These are phyloP conservation scores for Pseudogymnoascus sp. DNA, from an alignment of 2,329 filamentous ascomycete genomes.

Conservation along the genomic window DNA sequence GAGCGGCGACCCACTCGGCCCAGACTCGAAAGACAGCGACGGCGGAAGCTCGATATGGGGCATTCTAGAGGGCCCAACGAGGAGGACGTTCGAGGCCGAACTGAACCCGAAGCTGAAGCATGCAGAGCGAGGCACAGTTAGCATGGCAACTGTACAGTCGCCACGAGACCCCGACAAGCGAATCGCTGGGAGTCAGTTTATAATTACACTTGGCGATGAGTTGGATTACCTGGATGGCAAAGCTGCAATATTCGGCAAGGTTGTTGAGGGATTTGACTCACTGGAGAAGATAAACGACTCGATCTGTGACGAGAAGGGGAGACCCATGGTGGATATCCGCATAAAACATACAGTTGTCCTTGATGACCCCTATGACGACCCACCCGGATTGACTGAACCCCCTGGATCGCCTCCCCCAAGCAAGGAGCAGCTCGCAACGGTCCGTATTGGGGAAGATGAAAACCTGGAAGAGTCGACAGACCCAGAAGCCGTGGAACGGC, in stretches of 20 bases:
- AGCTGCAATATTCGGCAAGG: conserved; percentile 89
- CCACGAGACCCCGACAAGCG: conserved; percentile 71
- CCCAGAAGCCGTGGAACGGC: conserved; percentile 69
- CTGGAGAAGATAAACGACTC: conserved; percentile 88
- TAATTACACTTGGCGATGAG: conserved; percentile 83
- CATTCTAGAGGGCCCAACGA: conserved; percentile 59
- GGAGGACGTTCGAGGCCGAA: conserved; percentile 74
- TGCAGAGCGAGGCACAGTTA: conserved; percentile 81
- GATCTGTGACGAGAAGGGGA: conserved; percentile 77
- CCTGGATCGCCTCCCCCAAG: conserved; percentile 73
- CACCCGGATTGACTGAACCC: conserved; percentile 66
- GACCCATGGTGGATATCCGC: conserved; percentile 87
- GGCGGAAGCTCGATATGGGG: conserved; percentile 94
- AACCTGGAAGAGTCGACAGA: conserved; percentile 68
- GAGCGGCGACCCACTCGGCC: conserved; percentile 88
- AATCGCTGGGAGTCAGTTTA: conserved; percentile 84
- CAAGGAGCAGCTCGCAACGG: conserved; percentile 79
- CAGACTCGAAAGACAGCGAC: conserved; percentile 76
- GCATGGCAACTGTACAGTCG: conserved; percentile 87
- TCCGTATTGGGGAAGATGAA: conserved; percentile 86
- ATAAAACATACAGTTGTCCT: conserved; percentile 88
- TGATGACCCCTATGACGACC: conserved; percentile 88
- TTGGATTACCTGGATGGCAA: conserved; percentile 88
- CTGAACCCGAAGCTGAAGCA: conserved; percentile 86
- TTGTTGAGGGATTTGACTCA: conserved; percentile 91